Evolutionary conservation across 192 early-diverging fungal genomes (phyloP).

Genomic region (Globomyces pollinis-pini): DNA sequence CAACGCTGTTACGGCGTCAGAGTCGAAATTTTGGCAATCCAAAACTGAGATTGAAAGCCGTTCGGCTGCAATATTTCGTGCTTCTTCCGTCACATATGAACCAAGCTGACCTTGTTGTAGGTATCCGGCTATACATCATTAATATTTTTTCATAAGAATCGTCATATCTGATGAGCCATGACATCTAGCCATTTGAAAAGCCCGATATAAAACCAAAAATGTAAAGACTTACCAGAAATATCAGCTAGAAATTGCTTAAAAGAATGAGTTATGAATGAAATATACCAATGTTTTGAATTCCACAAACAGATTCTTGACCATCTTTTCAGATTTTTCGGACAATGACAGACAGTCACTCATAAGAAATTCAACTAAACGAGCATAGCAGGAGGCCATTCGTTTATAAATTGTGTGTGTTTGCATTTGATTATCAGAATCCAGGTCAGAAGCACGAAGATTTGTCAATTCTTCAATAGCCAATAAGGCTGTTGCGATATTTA

Average conservation of each 20-base stretch:
- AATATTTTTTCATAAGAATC: too few relatives aligned
- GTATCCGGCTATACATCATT: too few relatives aligned
- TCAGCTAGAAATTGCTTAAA: constrained; percentile 10
- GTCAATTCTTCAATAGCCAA: constrained; percentile 7
- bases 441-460: background rate
- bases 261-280: background rate
- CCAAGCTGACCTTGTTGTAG: too few relatives aligned
- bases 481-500: background rate
- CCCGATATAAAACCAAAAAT: too few relatives aligned
- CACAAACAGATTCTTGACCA: background rate
- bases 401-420: background rate
- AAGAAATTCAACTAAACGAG: constrained; percentile 5
- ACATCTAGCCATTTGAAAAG: too few relatives aligned
- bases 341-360: background rate
- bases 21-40: too few relatives aligned
- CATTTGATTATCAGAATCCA: background rate
- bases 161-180: too few relatives aligned
- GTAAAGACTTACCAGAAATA: too few relatives aligned
- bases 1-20: too few relatives aligned
- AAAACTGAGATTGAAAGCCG: too few relatives aligned
- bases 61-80: too few relatives aligned
- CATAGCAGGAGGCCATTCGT: constrained; percentile 5
- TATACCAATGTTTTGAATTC: constrained; percentile 8
- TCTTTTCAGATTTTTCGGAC: background rate
- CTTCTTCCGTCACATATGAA: too few relatives aligned